Conservation (phyloP, 768 basidiomycete species). For the Grammothele lineata region DNA sequence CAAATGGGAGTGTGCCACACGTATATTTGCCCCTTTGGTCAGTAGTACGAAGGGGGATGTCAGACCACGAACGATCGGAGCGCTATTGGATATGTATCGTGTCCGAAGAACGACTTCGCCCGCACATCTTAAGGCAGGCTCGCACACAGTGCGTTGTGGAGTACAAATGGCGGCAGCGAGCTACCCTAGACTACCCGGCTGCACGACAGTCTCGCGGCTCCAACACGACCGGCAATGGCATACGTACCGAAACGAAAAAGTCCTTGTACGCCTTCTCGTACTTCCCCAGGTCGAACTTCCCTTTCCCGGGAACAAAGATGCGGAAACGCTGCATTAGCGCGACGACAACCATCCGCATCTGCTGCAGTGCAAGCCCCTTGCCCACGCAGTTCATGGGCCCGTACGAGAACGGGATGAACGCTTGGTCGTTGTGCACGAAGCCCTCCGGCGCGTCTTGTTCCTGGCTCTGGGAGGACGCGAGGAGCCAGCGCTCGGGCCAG, state of each 20-base stretch:
- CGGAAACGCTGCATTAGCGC: constrained; percentile 32
- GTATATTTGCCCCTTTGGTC: too few species aligned
- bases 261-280: constrained; percentile 28
- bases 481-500: constrained; percentile 41
- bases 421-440: constrained; percentile 23
- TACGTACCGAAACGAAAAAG: constrained; percentile 23
- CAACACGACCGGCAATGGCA: constrained; percentile 17
- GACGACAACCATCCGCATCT: constrained; percentile 29
- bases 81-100: too few species aligned
- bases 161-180: too few species aligned
- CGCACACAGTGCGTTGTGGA: too few species aligned
- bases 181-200: too few species aligned
- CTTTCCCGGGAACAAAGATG: constrained; percentile 3
- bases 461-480: constrained; percentile 4
- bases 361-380: constrained; percentile 37
- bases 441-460: background rate
- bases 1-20: too few species aligned
- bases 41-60: too few species aligned
- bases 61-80: too few species aligned
- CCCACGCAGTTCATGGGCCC: constrained; percentile 52
- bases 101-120: too few species aligned
- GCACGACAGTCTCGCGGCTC: too few species aligned
- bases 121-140: too few species aligned
- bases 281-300: constrained; percentile 13
- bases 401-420: constrained; percentile 39